Evolutionary conservation across 331 rosid genomes (phyloP), one percentile per base, ranked within the genome.

Genomic region (Quercus phellos): DNA sequence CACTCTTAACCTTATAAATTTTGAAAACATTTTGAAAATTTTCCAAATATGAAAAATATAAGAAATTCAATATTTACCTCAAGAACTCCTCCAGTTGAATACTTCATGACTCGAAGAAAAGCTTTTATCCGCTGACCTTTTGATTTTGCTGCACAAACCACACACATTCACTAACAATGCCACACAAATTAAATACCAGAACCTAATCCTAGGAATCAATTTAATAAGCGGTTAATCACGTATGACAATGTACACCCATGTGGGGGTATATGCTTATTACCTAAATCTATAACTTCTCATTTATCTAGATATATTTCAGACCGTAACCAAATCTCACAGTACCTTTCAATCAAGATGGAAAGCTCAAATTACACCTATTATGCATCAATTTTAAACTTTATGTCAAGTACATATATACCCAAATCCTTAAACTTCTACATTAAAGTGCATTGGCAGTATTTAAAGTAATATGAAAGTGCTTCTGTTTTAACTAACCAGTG

Each of bases 31-130:
- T 32, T 66, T 66, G 50, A 18, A 66, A 1, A 66, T 3, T 9
- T n/a, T 34, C 18, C 13, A 1, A 17, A 30, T 43, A 66, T 8
- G 6, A 66, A 5, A 63, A 66, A 17, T 1, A 66, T 18, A 35
- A 50, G 51, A 72, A 78, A 69, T 1, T 53, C 53, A 16, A 26
- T 43, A 4, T 74, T 80, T 83, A 95, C 99, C 97, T 95, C 99
- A 60, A 94, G 87, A 80, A 90, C 96, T 75, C 98, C 99, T 81
- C 99, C 98, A 0, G 70, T 82, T 0, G 98, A 92, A 87, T 95
- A 85, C 79, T 95, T 95, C 38, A 95, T 78, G 77, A 95, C 99
- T 77, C 97, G 96, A 77, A 95, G 88, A 88, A 93, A 95, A 73
- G 99, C 96, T 89, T 93, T 93, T 27, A 94, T 90, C 81, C 89